Conservation (phyloP, 139 green algal genomes). For the Axilococcus clingmanii region DNA sequence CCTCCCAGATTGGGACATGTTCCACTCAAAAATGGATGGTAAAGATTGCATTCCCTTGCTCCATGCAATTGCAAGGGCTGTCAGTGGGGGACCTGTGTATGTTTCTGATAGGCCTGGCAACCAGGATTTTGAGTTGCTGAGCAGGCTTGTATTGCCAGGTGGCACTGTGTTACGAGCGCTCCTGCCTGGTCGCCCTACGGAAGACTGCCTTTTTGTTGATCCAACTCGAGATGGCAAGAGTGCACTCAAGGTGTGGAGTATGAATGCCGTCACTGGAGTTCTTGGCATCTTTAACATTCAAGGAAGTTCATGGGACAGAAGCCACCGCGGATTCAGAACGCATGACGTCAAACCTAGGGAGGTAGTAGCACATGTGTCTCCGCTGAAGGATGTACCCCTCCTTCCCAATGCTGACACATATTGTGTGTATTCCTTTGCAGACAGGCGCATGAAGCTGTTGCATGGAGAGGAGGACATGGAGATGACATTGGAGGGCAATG, state of each 20-base stretch:
- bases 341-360: slow-evolving; percentile 24
- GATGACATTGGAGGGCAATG: background rate
- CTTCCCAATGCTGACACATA: background rate
- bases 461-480: background rate
- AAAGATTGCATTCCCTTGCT: slow-evolving; percentile 23
- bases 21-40: slow-evolving; percentile 29
- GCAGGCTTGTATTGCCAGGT: slow-evolving; percentile 54
- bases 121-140: slow-evolving; percentile 58
- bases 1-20: slow-evolving; percentile 50
- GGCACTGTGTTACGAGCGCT: slow-evolving; percentile 36
- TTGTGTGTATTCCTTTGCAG: background rate
- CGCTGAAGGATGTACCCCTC: background rate
- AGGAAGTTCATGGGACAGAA: slow-evolving; percentile 60
- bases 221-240: slow-evolving; percentile 57
- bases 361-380: slow-evolving; percentile 40
- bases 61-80: slow-evolving; percentile 51
- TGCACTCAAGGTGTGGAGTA: slow-evolving; percentile 72
- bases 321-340: slow-evolving; percentile 51
- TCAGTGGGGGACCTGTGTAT: slow-evolving; percentile 55
- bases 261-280: slow-evolving; percentile 42
- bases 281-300: slow-evolving; percentile 85
- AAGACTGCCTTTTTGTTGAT: slow-evolving; percentile 79
- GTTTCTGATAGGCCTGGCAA: slow-evolving; percentile 59
- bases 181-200: slow-evolving; percentile 73
- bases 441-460: slow-evolving; percentile 9